phyloP scores from a whole-genome alignment of 495 filamentous ascomycete genomes.

The Daldinia childiae region DNA sequence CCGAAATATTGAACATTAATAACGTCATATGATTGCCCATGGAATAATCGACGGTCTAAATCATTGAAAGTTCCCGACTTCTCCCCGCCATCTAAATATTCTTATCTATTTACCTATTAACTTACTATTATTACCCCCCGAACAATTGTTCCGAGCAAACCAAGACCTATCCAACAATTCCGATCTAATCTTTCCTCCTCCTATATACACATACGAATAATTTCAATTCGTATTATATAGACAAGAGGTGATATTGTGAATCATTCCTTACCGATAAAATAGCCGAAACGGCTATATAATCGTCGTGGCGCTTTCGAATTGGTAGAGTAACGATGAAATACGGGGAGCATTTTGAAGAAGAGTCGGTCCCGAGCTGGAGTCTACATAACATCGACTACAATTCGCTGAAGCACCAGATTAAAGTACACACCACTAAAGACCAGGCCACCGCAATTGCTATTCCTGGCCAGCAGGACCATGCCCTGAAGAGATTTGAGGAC shows the following conservation, averaged over 20 bases:
- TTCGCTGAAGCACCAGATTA: conserved; percentile 77
- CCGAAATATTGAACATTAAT: conserved; percentile 15
- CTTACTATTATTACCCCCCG: background rate
- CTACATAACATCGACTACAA: conserved; percentile 79
- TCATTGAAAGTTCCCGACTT: conserved; percentile 20
- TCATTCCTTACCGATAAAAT: background rate
- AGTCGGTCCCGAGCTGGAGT: conserved; percentile 66
- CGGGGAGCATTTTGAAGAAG: conserved; percentile 68
- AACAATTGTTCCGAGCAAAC: background rate
- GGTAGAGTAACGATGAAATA: conserved; percentile 67
- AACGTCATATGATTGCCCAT: conserved; percentile 35
- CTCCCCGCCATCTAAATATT: conserved; percentile 5
- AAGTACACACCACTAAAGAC: conserved; percentile 69
- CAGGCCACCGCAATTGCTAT: conserved; percentile 72
- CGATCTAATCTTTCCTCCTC: conserved; percentile 5
- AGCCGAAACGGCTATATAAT: conserved; percentile 19
- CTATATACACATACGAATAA: conserved; percentile 7
- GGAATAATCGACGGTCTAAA: conserved; percentile 20
- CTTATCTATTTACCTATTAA: background rate
- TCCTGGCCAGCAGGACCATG: conserved; percentile 65
- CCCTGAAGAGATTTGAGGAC: conserved; percentile 66
- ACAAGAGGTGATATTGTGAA: conserved; percentile 6
- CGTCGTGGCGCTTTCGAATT: conserved; percentile 19
- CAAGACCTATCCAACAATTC: background rate
- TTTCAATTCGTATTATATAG: conserved; percentile 19